These are phyloP conservation scores for Wickerhamiella australiensis DNA, from an alignment of 805 yeast species.

Conservation along the genomic window DNA sequence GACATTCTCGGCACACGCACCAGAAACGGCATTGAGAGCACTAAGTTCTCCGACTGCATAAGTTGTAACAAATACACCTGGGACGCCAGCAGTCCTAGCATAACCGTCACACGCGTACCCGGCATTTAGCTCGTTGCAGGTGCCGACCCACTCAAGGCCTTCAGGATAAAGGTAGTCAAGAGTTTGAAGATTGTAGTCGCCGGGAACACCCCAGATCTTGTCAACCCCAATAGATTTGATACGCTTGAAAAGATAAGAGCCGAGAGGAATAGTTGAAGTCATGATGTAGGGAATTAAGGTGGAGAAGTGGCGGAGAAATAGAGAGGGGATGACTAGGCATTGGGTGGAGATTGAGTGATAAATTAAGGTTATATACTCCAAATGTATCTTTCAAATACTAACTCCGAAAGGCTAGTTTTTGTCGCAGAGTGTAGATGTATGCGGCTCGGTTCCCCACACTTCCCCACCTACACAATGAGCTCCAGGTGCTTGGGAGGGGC, in stretches of 20 bases:
- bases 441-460: background rate
- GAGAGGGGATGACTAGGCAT: background rate
- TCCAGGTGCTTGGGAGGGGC: no score
- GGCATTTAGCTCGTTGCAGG: constrained; percentile 79
- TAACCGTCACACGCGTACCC: constrained; percentile 90
- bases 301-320: no score
- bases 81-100: constrained; percentile 43
- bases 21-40: constrained; percentile 71
- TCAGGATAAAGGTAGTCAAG: constrained; percentile 28
- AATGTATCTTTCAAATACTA: no score
- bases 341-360: background rate
- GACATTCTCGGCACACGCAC: constrained; percentile 69
- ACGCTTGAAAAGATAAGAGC: constrained; percentile 27
- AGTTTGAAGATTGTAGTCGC: constrained; percentile 34
- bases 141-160: constrained; percentile 60
- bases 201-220: constrained; percentile 35
- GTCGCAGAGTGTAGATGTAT: no score
- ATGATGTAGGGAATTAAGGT: background rate
- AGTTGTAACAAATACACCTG: constrained; percentile 57
- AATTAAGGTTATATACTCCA: background rate
- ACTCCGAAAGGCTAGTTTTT: no score
- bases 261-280: constrained; percentile 17
- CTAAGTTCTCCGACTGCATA: constrained; percentile 85
- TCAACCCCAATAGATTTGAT: constrained; percentile 27
- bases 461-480: no score